Percentiles rank a stretch among this genome's conserved stretches.
Conservation (phyloP, 2,329 filamentous ascomycete genomes). For the Fusarium globosum region DNA sequence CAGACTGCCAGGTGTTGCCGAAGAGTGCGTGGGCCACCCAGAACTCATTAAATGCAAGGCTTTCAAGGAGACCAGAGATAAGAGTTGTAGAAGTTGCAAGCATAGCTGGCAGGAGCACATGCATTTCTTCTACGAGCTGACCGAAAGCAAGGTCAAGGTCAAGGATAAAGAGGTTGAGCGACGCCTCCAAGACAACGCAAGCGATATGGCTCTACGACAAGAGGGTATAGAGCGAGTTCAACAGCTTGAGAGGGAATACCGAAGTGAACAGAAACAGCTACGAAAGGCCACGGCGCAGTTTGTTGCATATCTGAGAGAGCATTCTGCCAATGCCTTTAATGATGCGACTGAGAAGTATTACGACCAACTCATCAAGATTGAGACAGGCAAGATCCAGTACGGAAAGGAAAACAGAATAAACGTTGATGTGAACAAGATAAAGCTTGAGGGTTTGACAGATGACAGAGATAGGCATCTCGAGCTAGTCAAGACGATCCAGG, state of each 20-base stretch:
- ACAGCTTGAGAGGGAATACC: neutral
- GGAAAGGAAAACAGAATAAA: neutral
- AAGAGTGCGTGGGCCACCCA: neutral
- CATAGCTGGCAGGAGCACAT: constrained; percentile 27
- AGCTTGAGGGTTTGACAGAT: neutral
- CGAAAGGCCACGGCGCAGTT: constrained; percentile 10
- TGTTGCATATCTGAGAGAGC: constrained; percentile 6
- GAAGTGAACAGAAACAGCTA: neutral
- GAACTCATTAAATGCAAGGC: constrained; percentile 3
- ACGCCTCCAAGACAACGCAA: neutral
- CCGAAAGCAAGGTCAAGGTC: neutral
- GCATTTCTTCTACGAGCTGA: constrained; percentile 19
- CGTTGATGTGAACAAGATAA: constrained; percentile 8
- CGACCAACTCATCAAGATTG: constrained; percentile 2
- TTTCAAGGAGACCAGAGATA: neutral
- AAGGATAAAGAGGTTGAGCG: constrained; percentile 16
- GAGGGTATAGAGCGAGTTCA: neutral
- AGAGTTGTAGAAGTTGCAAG: neutral
- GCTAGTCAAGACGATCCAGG: constrained; percentile 21
- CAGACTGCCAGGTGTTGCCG: constrained; percentile 5
- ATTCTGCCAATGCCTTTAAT: constrained; percentile 9
- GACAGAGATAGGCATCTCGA: constrained; percentile 22
- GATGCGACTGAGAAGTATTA: constrained; percentile 21
- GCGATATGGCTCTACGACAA: constrained; percentile 10
- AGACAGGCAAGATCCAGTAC: constrained; percentile 2